phyloP scores from a whole-genome alignment of 495 filamentous ascomycete genomes.

The Pyrenula massariospora region DNA sequence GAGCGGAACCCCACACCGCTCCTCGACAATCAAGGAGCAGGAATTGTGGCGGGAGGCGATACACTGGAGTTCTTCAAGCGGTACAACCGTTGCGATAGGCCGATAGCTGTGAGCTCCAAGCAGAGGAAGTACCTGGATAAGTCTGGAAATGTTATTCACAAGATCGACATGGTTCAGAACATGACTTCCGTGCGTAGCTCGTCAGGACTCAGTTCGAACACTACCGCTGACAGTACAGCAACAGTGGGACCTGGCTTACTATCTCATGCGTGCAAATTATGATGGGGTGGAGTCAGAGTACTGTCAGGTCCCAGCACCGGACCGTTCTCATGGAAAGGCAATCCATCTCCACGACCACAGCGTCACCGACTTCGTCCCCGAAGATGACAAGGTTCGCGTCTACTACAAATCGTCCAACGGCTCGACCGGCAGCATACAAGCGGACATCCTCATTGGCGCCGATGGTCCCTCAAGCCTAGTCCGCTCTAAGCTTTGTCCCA shows the following conservation, averaged over 20 bases:
- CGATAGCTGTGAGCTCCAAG: slow-evolving; percentile 20
- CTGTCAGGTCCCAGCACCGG: slow-evolving; percentile 21
- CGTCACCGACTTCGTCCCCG: slow-evolving; percentile 24
- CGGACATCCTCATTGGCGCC: slow-evolving; percentile 39
- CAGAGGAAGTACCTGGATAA: slow-evolving; percentile 31
- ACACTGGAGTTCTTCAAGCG: slow-evolving; percentile 20
- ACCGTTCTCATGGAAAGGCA: slow-evolving; percentile 5
- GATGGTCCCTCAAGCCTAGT: slow-evolving; percentile 45
- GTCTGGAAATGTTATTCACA: slow-evolving; percentile 27
- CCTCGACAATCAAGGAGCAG: slow-evolving; percentile 44
- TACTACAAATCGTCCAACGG: slow-evolving; percentile 23
- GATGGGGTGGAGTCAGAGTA: slow-evolving; percentile 38
- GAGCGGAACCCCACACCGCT: slow-evolving; percentile 33
- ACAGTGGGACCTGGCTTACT: slow-evolving; percentile 44
- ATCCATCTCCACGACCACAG: slow-evolving; percentile 31
- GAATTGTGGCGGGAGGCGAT: slow-evolving; percentile 35
- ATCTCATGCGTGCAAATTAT: slow-evolving; percentile 41
- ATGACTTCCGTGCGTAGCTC: slow-evolving; percentile 20
- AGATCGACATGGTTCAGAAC: slow-evolving; percentile 25
- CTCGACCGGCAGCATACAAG: slow-evolving; percentile 18
- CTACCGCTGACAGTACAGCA: too few relatives aligned
- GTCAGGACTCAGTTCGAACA: too few relatives aligned
- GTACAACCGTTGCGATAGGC: slow-evolving; percentile 17
- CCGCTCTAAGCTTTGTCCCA: slow-evolving; percentile 30
- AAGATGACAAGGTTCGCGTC: slow-evolving; percentile 17